Percentiles rank a stretch among this genome's conserved stretches.
phyloP scores from a whole-genome alignment of 2,329 filamentous ascomycete genomes.

The Fusarium sp. region DNA sequence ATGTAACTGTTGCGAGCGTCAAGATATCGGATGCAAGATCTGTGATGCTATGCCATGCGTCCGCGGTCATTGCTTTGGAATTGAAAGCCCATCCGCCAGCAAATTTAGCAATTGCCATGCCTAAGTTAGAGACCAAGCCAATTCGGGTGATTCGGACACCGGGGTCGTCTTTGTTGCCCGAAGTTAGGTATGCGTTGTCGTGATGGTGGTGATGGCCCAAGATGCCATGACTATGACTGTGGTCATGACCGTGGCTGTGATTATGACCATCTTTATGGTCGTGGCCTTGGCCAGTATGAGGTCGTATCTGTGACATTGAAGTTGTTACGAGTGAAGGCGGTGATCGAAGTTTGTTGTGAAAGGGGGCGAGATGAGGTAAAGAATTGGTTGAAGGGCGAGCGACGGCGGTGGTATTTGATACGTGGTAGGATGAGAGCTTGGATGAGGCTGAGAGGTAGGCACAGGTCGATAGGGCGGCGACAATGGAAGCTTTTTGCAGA shows the following conservation, averaged over 20 bases:
- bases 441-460: constrained; percentile 43
- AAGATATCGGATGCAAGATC: constrained; percentile 96
- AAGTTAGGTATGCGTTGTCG: constrained; percentile 94
- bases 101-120: constrained; percentile 94
- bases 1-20: constrained; percentile 93
- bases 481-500: constrained; percentile 40
- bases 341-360: constrained; percentile 40
- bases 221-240: constrained; percentile 40
- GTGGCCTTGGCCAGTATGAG: constrained; percentile 45
- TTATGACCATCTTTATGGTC: constrained; percentile 33
- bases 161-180: constrained; percentile 80
- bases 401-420: constrained; percentile 35
- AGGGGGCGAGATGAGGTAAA: constrained; percentile 40
- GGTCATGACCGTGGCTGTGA: constrained; percentile 44
- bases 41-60: constrained; percentile 94
- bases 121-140: constrained; percentile 81
- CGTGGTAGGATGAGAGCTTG: constrained; percentile 30
- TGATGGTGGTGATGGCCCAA: constrained; percentile 79
- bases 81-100: constrained; percentile 94
- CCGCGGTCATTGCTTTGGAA: constrained; percentile 91
- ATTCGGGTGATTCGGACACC: constrained; percentile 73
- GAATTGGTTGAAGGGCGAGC: constrained; percentile 32
- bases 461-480: constrained; percentile 45
- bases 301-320: constrained; percentile 50
- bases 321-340: constrained; percentile 47